Base-by-base conservation (phyloP, 257 asterid species). In the Verbascum thapsus region DNA sequence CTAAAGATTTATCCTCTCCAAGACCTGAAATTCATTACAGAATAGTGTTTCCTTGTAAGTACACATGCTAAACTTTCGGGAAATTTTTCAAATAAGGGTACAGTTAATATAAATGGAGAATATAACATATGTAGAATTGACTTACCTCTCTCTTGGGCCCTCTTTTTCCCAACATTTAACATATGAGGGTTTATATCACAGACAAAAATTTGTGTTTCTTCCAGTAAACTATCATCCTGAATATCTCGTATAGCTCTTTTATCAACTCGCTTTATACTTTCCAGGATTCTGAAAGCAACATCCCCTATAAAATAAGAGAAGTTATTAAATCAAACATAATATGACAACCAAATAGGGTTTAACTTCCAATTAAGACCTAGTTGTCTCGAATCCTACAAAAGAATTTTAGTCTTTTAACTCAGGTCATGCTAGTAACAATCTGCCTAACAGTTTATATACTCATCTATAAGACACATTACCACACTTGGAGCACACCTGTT, bases 161-260 rank as follows among this genome's bases (percentile, higher is more conserved):
- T 82, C 80, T 84, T 81, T 81, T 79, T 81, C 60, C 99, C 99
- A 51, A 89, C 90, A 63, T 58, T 69, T 66, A 92, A 79, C 99
- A 92, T 89, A 66, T 83, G 85, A 63, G 95, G 91, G 76, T 92
- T 92, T 59, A 89, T 87, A 77, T 92, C 99, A 73, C 95, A 92
- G 8, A 87, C 88, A 72, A 64, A 81, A 64, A 92, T 82, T 78
- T 68, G 77, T 55, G 95, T 87, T 72, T 92, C 99, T 26, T 80
- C 88, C 37, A 78, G 69, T 16, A 76, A 20, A 72, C 73, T 74
- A 65, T 89, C 94, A 50, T 87, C 96, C 42, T 70, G 70, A 64
- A 58, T 68, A 73, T 85, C 91, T 71, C 80, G 75, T 53, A 81
- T 13, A 53, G 96, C 95, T 76, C 89, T 79, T 13, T 61, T 74